These are phyloP conservation scores for Alternaria conjuncta DNA, from an alignment of 2,329 filamentous ascomycete genomes.

Conservation along the genomic window DNA sequence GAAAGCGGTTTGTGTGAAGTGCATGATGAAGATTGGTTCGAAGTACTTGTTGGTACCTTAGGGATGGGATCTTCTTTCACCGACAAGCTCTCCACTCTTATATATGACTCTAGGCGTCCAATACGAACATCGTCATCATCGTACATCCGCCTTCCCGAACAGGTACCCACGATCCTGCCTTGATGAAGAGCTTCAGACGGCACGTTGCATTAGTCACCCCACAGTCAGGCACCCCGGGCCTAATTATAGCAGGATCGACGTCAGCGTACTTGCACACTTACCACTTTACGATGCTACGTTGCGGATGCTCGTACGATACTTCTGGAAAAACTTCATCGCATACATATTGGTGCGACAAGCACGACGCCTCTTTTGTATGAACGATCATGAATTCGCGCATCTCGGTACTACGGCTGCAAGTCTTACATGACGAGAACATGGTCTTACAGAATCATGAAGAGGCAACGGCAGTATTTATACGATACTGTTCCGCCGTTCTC, in stretches of 20 bases:
- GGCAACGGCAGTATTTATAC: no score
- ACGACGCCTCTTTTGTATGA: no score
- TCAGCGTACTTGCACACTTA: not conserved
- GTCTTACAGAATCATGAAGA: no score
- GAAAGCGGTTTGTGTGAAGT: conserved; percentile 14
- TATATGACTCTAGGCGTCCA: not conserved
- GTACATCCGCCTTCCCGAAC: not conserved
- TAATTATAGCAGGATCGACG: conserved; percentile 9
- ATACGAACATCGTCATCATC: not conserved
- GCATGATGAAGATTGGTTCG: conserved; percentile 9
- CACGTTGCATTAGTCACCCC: conserved; percentile 4
- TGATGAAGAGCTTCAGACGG: not conserved
- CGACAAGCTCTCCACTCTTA: not conserved
- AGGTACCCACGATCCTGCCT: not conserved
- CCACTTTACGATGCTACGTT: not conserved
- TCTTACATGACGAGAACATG: no score
- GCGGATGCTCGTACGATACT: not conserved
- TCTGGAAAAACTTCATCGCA: no score
- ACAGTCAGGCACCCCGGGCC: conserved; percentile 1
- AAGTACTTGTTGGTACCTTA: not conserved
- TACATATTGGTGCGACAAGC: no score
- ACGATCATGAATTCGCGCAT: no score
- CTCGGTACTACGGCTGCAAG: no score
- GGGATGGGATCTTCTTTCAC: not conserved
- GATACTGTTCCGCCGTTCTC: no score